A percentile compares a stretch with the other conserved stretches of the same genome.
Conservation (phyloP, 176 grass and related monocot species). For the Rhynchospora breviuscula region DNA sequence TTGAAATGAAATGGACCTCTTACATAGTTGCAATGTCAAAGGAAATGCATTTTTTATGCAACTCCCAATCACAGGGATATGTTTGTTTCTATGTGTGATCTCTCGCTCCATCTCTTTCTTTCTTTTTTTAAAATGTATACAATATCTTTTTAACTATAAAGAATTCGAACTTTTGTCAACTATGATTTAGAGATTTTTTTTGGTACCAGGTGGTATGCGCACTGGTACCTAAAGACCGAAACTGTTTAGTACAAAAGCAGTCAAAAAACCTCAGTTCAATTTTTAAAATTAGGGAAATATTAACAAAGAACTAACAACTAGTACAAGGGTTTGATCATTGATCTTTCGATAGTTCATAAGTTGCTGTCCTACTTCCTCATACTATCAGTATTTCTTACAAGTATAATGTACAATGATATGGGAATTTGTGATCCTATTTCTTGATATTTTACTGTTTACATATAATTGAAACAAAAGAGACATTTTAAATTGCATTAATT, state of each 20-base stretch:
- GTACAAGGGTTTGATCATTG: too few species aligned
- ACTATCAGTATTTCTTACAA: neutral
- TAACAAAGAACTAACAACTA: too few species aligned
- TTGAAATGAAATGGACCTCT: neutral
- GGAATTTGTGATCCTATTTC: neutral
- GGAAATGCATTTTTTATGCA: constrained; percentile 8
- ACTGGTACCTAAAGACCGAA: too few species aligned
- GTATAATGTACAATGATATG: neutral
- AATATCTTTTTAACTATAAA: constrained; percentile 6
- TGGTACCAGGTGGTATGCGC: neutral
- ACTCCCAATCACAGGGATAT: constrained; percentile 8
- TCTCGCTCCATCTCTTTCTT: neutral
- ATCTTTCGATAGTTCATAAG: neutral
- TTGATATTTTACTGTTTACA: too few species aligned
- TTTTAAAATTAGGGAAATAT: too few species aligned
- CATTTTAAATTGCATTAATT: neutral
- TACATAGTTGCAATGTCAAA: constrained; percentile 8
- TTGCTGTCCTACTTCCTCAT: neutral
- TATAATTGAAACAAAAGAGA: neutral
- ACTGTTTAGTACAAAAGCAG: too few species aligned
- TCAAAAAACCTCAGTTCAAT: too few species aligned
- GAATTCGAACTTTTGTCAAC: neutral
- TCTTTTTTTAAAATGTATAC: neutral
- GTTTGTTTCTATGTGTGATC: neutral
- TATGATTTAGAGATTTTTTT: neutral